Evolutionary conservation across 2,329 filamentous ascomycete species (phyloP).

Genomic region (Fusarium sp.): DNA sequence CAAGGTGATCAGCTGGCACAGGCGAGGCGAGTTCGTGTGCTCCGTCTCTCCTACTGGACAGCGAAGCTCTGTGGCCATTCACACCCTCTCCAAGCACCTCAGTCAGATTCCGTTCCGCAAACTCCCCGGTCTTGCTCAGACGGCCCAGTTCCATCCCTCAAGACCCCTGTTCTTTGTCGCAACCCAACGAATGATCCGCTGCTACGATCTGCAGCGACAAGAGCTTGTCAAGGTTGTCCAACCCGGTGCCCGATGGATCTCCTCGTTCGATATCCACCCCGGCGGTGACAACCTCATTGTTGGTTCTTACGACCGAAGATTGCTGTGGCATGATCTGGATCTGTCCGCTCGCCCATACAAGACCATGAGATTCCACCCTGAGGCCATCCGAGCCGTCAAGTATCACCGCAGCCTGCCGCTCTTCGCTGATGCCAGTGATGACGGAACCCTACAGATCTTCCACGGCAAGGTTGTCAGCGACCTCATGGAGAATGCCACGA

Average conservation of each 20-base stretch:
- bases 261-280: conserved; percentile 91
- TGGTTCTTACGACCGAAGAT: conserved; percentile 90
- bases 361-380: conserved; percentile 92
- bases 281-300: conserved; percentile 95
- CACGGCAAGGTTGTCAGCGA: conserved; percentile 96
- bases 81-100: conserved; percentile 93
- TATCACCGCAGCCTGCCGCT: conserved; percentile 87
- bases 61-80: conserved; percentile 87
- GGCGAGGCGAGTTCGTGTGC: conserved; percentile 92
- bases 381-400: conserved; percentile 89
- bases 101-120: conserved; percentile 94
- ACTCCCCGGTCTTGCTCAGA: conserved; percentile 80
- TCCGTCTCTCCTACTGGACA: conserved; percentile 87
- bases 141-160: conserved; percentile 93
- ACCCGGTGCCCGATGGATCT: conserved; percentile 93
- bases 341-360: conserved; percentile 92
- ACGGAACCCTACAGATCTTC: conserved; percentile 95
- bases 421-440: conserved; percentile 95
- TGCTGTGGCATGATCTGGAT: conserved; percentile 97
- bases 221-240: conserved; percentile 93
- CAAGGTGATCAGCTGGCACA: conserved; percentile 94
- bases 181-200: conserved; percentile 91
- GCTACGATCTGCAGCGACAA: conserved; percentile 92
- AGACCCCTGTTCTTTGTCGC: conserved; percentile 96
- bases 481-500: conserved; percentile 94